Base-by-base conservation (phyloP, 2,329 filamentous ascomycete genomes). In the Neofusicoccum parvum region DNA sequence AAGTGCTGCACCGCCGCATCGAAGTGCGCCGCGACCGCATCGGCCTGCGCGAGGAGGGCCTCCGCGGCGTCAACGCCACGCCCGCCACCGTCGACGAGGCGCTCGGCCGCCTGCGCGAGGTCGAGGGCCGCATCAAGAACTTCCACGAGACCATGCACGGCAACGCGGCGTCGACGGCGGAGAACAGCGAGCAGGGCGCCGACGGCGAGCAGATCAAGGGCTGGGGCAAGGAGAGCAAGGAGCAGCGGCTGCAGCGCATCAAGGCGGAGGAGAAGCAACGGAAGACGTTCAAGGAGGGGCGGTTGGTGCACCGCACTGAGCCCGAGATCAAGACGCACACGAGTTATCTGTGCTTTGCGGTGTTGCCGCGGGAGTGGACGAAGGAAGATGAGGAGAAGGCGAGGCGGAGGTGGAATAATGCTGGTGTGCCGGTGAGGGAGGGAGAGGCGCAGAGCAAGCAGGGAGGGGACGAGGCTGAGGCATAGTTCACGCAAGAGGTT, bases 251-350 rank as follows among this genome's bases (percentile, higher is more conserved):
- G 68, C 76, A 71, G 65, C 70, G 69, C 60, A 76, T 72, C 67
- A 75, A 73, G 56, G 67, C 71, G 65, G 71, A 74, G 67, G 71
- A 73, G 23, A 72, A 74, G 51, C 75, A 76, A 65, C 76, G 78
- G 51, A 88, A 91, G 68, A 76, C 86, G 0, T 94, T 88, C 80
- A 85, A 89, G 74, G 58, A 66, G 43, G 95, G 95, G 0, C 86
- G 87, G 34, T 74, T 98, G 46, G 85, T 92, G 36, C 92, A 96
- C 72, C 86, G 92, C 27, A 88, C 91, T 0, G 95, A 99, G 80
- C 82, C 88, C 0, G 95, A 99, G 73, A 81, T 98, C 67, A 97
- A 97, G 84, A 95, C 92, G 7, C 95, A 99, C 78, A 99, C 95
- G 0, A 95, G 91, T n/a, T 99, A 99, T 76, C 85, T 99, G 4